Conservation (phyloP, 495 filamentous ascomycete genomes). For the Cryomyces minteri region DNA sequence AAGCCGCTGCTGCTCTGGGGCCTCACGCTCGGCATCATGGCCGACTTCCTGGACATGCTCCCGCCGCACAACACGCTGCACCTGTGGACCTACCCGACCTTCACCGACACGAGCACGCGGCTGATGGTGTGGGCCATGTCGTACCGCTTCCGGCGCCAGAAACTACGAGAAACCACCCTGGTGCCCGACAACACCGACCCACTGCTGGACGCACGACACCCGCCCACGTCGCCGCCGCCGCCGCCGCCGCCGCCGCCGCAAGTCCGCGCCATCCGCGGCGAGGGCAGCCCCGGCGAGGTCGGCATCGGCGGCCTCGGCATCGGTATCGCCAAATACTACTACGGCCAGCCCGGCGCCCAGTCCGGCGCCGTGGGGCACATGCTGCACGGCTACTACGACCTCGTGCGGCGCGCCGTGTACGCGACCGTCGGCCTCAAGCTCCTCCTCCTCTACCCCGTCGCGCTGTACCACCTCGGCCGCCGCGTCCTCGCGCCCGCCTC, state of each 20-base stretch:
- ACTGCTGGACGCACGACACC: constrained; percentile 26
- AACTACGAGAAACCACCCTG: constrained; percentile 24
- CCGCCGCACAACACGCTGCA: constrained; percentile 42
- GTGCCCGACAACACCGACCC: constrained; percentile 16
- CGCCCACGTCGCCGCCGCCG: too few species aligned
- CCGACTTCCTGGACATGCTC: constrained; percentile 54
- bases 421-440: too few species aligned
- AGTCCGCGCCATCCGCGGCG: constrained; percentile 1
- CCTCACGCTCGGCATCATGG: constrained; percentile 49
- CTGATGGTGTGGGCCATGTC: constrained; percentile 43
- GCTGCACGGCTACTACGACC: constrained; percentile 52
- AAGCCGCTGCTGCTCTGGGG: constrained; percentile 56
- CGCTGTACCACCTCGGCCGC: neutral
- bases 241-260: constrained; percentile 8
- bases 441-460: neutral
- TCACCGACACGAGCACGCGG: constrained; percentile 45
- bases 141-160: constrained; percentile 37
- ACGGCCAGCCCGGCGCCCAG: constrained; percentile 8
- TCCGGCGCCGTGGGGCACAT: constrained; percentile 37
- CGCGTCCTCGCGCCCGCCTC: neutral
- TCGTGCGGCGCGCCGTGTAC: constrained; percentile 39
- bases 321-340: constrained; percentile 24
- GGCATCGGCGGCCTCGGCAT: constrained; percentile 27
- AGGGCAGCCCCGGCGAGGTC: constrained; percentile 24
- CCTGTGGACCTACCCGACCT: constrained; percentile 56